These are phyloP conservation scores for Microsporum audouinii DNA, from an alignment of 2,329 filamentous ascomycete genomes.

Conservation along the genomic window DNA sequence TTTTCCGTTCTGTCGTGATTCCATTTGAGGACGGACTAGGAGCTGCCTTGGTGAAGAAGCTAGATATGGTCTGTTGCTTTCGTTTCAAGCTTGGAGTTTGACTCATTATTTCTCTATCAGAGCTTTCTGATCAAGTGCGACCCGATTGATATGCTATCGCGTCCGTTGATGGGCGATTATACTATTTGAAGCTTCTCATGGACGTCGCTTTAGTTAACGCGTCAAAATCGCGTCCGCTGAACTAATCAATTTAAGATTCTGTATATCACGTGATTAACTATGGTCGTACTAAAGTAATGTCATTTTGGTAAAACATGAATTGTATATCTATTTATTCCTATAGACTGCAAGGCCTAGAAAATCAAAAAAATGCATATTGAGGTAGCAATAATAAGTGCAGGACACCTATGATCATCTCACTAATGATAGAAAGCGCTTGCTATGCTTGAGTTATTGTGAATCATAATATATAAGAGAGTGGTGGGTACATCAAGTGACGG, in stretches of 20 bases:
- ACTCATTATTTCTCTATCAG: slow-evolving; percentile 8
- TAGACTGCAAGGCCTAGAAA: neutral
- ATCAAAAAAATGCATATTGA: neutral
- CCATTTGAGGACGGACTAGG: slow-evolving; percentile 16
- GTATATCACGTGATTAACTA: neutral
- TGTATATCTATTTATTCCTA: neutral
- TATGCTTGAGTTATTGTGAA: neutral
- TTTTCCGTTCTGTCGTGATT: neutral
- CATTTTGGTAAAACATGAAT: neutral
- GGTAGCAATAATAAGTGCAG: neutral
- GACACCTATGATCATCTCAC: neutral
- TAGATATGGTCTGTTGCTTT: slow-evolving; percentile 64
- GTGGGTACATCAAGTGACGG: neutral
- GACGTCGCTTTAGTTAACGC: neutral
- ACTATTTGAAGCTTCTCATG: neutral
- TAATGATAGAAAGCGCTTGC: neutral
- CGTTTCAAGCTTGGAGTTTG: slow-evolving; percentile 23
- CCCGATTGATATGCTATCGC: neutral
- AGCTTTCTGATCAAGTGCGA: neutral
- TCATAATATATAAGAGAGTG: neutral
- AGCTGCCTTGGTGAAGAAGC: slow-evolving; percentile 61
- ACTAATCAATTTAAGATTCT: neutral
- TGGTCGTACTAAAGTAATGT: neutral
- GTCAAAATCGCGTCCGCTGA: neutral
- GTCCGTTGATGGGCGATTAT: neutral